phyloP scores from a whole-genome alignment of 2,329 filamentous ascomycete genomes.

The Zymoseptoria brevis region DNA sequence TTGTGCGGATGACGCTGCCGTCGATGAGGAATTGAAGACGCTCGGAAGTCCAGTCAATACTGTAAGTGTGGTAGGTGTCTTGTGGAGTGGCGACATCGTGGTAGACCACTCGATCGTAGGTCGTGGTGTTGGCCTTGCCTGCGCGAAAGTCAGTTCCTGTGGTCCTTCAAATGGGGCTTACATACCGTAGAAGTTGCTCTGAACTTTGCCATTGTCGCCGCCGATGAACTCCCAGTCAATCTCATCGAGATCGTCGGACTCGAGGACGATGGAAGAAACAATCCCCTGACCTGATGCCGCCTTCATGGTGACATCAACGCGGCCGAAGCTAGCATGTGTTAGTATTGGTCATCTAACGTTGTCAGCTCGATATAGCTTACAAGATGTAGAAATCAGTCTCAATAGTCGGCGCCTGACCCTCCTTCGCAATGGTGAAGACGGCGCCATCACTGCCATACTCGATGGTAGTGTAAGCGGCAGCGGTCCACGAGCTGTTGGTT shows the following conservation, averaged over 20 bases:
- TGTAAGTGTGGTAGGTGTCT: slow-evolving; percentile 59
- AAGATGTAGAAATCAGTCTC: slow-evolving; percentile 68
- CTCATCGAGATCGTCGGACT: slow-evolving; percentile 77
- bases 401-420: slow-evolving; percentile 58
- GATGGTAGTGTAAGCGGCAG: slow-evolving; percentile 58
- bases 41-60: slow-evolving; percentile 63
- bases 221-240: slow-evolving; percentile 81
- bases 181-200: slow-evolving; percentile 63
- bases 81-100: slow-evolving; percentile 51
- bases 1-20: slow-evolving; percentile 56
- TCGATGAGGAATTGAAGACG: slow-evolving; percentile 64
- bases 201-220: slow-evolving; percentile 51
- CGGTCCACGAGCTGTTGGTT: slow-evolving; percentile 51
- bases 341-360: background rate
- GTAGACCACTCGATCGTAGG: slow-evolving; percentile 61
- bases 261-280: slow-evolving; percentile 70
- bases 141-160: background rate
- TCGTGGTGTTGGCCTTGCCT: slow-evolving; percentile 59
- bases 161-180: background rate
- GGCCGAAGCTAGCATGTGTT: slow-evolving; percentile 48
- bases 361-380: slow-evolving; percentile 32
- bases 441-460: slow-evolving; percentile 56
- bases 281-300: slow-evolving; percentile 66
- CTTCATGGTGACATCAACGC: slow-evolving; percentile 69
- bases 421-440: slow-evolving; percentile 61